phyloP scores from a whole-genome alignment of 1,284 basidiomycete genomes.

The Ustilago tritici region DNA sequence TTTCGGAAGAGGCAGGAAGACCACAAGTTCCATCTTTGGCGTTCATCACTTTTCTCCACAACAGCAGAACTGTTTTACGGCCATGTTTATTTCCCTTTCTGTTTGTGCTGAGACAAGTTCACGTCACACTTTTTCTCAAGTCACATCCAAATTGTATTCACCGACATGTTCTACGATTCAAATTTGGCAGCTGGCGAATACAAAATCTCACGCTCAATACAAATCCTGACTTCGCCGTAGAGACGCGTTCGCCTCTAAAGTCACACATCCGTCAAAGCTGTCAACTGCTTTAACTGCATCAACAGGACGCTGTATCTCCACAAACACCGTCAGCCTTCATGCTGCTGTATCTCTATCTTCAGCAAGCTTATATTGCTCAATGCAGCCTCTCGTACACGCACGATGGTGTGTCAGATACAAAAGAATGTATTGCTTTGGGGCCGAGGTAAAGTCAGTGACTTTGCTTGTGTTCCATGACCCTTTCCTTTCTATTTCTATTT shows the following conservation, averaged over 20 bases:
- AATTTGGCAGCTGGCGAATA: neutral
- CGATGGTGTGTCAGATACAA: neutral
- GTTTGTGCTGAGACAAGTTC: constrained; percentile 5
- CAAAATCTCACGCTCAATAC: neutral
- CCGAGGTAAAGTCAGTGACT: neutral
- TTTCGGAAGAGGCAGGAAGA: constrained; percentile 33
- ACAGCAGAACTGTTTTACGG: constrained; percentile 4
- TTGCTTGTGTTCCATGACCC: neutral
- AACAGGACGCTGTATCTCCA: neutral
- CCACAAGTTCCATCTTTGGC: constrained; percentile 7
- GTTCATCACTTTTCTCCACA: constrained; percentile 12
- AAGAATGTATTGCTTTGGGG: neutral
- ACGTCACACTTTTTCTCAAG: constrained; percentile 17
- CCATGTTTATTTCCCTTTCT: constrained; percentile 22
- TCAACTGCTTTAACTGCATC: neutral
- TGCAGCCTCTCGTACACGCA: neutral
- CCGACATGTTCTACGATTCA: neutral
- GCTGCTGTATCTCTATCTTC: neutral
- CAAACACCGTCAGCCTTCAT: constrained; percentile 1
- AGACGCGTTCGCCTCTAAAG: constrained; percentile 17
- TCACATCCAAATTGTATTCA: constrained; percentile 8
- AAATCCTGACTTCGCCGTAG: neutral
- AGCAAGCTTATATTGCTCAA: neutral
- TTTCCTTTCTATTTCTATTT: neutral
- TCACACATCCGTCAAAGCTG: constrained; percentile 5